Conservation (phyloP, 2,329 filamentous ascomycete species). For the Incumbomyces delicatus region DNA sequence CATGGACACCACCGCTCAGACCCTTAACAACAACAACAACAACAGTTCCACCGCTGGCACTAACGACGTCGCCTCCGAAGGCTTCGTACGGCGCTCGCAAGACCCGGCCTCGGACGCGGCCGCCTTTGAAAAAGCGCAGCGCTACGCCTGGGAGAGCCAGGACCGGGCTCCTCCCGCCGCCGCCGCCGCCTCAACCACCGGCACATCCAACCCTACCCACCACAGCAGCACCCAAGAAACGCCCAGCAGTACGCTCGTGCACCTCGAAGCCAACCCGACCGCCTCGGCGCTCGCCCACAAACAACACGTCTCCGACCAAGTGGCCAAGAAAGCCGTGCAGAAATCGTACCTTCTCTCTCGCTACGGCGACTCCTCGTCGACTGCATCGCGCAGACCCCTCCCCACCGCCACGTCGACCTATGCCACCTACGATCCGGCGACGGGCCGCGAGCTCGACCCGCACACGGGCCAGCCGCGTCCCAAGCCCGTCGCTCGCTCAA, state of each 20-base stretch:
- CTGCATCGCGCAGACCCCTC: not conserved
- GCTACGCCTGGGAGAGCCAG: constrained; percentile 91
- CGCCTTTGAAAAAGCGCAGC: constrained; percentile 82
- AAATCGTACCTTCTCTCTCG: constrained; percentile 66
- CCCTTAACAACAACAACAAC: constrained; percentile 2
- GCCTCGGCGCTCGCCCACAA: constrained; percentile 77
- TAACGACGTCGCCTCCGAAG: constrained; percentile 85
- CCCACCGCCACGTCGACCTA: constrained; percentile 54
- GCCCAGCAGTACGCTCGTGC: constrained; percentile 63
- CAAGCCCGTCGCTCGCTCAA: constrained; percentile 68
- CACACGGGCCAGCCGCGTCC: constrained; percentile 61
- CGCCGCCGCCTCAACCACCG: not conserved
- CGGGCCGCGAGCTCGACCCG: constrained; percentile 1
- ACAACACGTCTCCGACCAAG: constrained; percentile 65
- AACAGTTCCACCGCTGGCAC: constrained; percentile 24
- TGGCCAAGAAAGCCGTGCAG: constrained; percentile 57
- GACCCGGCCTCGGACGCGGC: constrained; percentile 65
- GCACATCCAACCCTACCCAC: not conserved
- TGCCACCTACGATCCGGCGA: constrained; percentile 78
- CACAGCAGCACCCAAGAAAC: not conserved
- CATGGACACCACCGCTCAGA: constrained; percentile 71
- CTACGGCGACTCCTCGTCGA: constrained; percentile 52
- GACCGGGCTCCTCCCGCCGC: constrained; percentile 38
- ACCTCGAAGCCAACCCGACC: constrained; percentile 93
- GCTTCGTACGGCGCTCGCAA: constrained; percentile 56